Evolutionary conservation across 176 grass and related monocot species (phyloP), one percentile per base, ranked within the genome.

Genomic region (Cocos nucifera): DNA sequence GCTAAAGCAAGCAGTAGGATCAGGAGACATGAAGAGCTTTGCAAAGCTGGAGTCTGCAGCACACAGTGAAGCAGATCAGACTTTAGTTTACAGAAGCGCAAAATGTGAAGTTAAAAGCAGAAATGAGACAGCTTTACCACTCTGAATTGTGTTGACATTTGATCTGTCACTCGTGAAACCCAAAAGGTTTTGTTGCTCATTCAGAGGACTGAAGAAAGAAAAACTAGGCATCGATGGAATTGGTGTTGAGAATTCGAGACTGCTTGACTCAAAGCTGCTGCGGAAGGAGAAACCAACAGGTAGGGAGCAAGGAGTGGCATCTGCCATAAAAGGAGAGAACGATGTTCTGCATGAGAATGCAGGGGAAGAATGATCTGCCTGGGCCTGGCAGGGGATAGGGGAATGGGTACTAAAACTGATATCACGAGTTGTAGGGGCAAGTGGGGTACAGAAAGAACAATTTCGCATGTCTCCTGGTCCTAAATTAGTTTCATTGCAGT

Each of bases 141-240:
- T 73, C 12, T 24, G 44, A 39, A 19, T 54, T 54, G 70, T 21
- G 19, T n/a, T 24, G 6, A 15, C 15, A 20, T 23, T 58, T 17
- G 35, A 49, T 25, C 30, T 19, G 9, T 58, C 29, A 19, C 10
- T 55, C 15, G 50, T 44, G 17, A 73, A 73, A 63, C 28, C 51
- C 22, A 62, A 73, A 20, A 59, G 55, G 23, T 53, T 51, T 51
- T 77, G 48, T 77, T 77, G 74, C 26, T 69, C 62, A 16, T 17
- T 71, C 49, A 25, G 12, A 29, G 73, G 55, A 19, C 19, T 62
- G 70, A 98, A 89, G 4, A 73, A 73, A 44, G 93, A 82, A 62
- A 98, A 98, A 65, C 83, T 91, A 21, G 81, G 78, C 92, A 88
- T 87, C 1, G 79, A 78, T 17, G 19, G 0, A 44, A 82, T 32